Base-by-base conservation (phyloP, 495 filamentous ascomycete genomes). In the Patellaria atrata region DNA sequence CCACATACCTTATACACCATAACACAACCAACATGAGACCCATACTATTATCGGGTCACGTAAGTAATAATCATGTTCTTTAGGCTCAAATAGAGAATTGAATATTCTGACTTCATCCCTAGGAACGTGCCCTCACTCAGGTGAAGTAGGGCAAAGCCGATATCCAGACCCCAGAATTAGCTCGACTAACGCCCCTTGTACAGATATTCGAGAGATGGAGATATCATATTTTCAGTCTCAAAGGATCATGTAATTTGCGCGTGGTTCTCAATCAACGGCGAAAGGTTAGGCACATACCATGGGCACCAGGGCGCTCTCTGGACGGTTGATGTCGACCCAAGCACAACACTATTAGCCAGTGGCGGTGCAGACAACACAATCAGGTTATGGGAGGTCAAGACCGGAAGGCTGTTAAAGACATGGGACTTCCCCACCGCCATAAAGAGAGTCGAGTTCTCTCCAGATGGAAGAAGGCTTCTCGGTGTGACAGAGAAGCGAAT, bases 361-460 rank as follows among this genome's bases (percentile, higher is more conserved):
- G 89, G 89, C 32, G 86, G 82, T 45, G 89, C 89, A 59, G 89
- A 99, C 67, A 96, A 96, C 67, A 94, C 89, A 12, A 85, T 94
- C 53, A 77, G 83, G 47, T 67, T 99, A 54, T 99, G 89, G 89
- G 85, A 99, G 54, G 71, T 96, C 53, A 78, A 82, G 70, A 81
- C 82, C 19, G 89, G 91, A 50, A 82, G 83, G 51, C 77, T 76
- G 47, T 69, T 99, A 38, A 93, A 96, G 73, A 76, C 77, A 30
- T 97, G 89, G 89, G 83, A 97, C 13, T 94, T 94, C 68, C 72
- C 75, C 3, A 94, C 91, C 13, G 82, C 84, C 25, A 82, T 97
- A 45, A 94, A 96, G 72, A 71, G 89, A 40, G 85, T 93, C 51
- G 87, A 94, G 54, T 97, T 96, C 61, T 82, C 71, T 47, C 79